Percentiles rank a stretch among this genome's conserved stretches.
Evolutionary conservation across 139 green algal species (phyloP).

Genomic region (Bryopsis sp.): DNA sequence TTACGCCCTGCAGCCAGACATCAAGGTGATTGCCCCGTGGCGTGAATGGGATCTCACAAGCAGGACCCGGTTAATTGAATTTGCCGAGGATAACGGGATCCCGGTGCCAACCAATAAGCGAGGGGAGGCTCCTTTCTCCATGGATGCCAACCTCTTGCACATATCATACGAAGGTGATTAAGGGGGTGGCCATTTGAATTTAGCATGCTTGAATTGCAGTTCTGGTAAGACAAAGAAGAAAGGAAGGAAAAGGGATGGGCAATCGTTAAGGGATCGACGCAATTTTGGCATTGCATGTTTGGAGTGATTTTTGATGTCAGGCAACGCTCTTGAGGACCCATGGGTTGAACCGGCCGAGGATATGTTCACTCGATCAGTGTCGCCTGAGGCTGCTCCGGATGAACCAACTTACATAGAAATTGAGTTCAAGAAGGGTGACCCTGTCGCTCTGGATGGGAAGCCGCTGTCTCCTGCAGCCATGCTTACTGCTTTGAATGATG

Average conservation of each 20-base stretch:
- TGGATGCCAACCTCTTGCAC: constrained; percentile 95
- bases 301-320: constrained; percentile 22
- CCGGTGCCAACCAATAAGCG: constrained; percentile 70
- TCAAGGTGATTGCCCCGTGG: constrained; percentile 99
- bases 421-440: constrained; percentile 92
- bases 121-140: constrained; percentile 86
- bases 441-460: constrained; percentile 87
- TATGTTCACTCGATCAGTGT: constrained; percentile 91
- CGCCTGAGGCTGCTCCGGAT: constrained; percentile 83
- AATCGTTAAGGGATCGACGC: no score
- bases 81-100: constrained; percentile 68
- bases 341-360: constrained; percentile 69
- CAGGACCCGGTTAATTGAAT: constrained; percentile 79
- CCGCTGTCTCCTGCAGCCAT: constrained; percentile 76
- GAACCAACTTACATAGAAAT: constrained; percentile 86
- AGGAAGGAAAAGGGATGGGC: no score
- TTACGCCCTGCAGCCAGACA: constrained; percentile 95
- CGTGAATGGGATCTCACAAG: constrained; percentile 95
- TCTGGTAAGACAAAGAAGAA: no score
- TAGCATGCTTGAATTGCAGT: no score
- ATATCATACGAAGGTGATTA: constrained; percentile 71
- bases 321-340: constrained; percentile 90
- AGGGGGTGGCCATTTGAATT: neutral
- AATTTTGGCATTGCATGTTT: neutral
- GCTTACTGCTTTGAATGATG: constrained; percentile 87